Evolutionary conservation across 768 basidiomycete species (phyloP).

Genomic region (Mycena metata): DNA sequence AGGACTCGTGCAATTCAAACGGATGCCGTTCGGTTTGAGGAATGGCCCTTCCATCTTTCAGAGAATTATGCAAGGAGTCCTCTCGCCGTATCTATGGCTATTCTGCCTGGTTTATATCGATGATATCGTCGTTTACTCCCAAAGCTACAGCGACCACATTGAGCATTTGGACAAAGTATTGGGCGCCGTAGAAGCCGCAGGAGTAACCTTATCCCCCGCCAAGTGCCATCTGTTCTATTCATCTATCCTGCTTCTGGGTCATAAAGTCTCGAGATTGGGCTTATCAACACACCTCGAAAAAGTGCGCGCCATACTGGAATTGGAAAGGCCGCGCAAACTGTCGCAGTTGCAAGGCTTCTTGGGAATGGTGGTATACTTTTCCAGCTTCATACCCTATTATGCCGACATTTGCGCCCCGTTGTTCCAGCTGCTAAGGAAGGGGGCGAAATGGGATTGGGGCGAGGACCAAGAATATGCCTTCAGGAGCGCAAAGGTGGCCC

Average conservation of each 20-base stretch:
- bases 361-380: slow-evolving; percentile 47
- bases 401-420: slow-evolving; percentile 37
- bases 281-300: too few species aligned
- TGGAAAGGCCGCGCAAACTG: too few species aligned
- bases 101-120: too few species aligned
- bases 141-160: too few species aligned
- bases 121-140: too few species aligned
- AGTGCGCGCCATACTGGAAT: too few species aligned
- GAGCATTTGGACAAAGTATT: slow-evolving; percentile 31
- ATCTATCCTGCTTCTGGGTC: slow-evolving; percentile 18
- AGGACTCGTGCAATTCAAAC: slow-evolving; percentile 47
- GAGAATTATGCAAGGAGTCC: too few species aligned
- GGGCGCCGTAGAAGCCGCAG: slow-evolving; percentile 31
- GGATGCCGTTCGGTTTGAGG: slow-evolving; percentile 44
- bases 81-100: too few species aligned
- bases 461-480: neutral
- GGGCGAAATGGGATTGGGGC: neutral
- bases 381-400: slow-evolving; percentile 45
- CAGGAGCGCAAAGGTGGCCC: slow-evolving; percentile 2
- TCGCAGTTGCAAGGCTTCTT: slow-evolving; percentile 39
- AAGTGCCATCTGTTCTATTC: slow-evolving; percentile 40
- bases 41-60: too few species aligned
- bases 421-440: slow-evolving; percentile 1
- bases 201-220: slow-evolving; percentile 41
- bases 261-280: neutral